These are phyloP conservation scores for Solanum virginianum DNA, from an alignment of 257 asterid genomes.

Conservation along the genomic window DNA sequence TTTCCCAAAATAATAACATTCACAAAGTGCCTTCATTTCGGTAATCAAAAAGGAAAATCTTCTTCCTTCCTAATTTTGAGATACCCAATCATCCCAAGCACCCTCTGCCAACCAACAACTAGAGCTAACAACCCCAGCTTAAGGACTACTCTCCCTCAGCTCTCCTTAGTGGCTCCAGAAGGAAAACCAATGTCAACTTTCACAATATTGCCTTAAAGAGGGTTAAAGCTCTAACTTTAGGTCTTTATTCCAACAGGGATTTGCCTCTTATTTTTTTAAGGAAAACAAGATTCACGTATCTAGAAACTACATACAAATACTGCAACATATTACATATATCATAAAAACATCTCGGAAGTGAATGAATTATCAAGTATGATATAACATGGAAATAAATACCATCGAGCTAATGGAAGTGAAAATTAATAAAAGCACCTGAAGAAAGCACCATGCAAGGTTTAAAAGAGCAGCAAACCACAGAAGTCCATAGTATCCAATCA, in stretches of 20 bases:
- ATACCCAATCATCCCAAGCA: not conserved
- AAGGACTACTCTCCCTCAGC: not conserved
- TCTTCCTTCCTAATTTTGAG: not conserved
- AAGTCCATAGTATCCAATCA: constrained; percentile 74
- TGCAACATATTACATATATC: not conserved
- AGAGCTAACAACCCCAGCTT: not conserved
- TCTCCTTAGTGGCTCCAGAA: not conserved
- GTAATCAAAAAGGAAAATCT: not conserved
- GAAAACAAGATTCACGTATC: not conserved
- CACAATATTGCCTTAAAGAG: not conserved
- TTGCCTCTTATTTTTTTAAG: not conserved
- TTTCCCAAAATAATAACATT: not conserved
- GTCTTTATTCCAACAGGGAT: not conserved
- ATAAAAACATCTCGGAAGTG: not conserved
- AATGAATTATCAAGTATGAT: not conserved
- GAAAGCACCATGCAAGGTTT: constrained; percentile 67
- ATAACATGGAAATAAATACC: not conserved
- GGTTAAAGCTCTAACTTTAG: not conserved
- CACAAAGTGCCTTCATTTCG: not conserved
- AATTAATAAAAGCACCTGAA: constrained; percentile 41
- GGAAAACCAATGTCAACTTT: not conserved
- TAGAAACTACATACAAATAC: not conserved
- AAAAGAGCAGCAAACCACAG: constrained; percentile 71
- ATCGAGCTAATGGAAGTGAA: not conserved
- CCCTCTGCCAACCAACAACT: not conserved